Conservation (phyloP, 176 grass and related monocot species). For the Carex littledalei region DNA sequence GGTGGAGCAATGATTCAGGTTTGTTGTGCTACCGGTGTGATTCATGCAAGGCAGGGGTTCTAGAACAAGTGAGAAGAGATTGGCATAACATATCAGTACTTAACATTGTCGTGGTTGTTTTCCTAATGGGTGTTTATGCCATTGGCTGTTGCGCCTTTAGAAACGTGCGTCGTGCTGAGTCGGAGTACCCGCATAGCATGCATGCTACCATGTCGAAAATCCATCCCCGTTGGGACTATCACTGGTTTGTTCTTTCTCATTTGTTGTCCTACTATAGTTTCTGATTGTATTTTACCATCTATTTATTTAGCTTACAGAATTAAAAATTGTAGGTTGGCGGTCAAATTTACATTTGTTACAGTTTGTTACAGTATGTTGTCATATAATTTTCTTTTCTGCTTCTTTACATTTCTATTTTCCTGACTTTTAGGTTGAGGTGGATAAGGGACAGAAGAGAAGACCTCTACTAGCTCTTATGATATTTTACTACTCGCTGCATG, state of each 20-base stretch:
- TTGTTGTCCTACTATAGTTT: background rate
- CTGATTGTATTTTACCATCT: background rate
- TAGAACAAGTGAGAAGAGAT: conserved; percentile 22
- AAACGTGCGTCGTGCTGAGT: conserved; percentile 53
- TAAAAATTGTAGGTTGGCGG: too few relatives aligned
- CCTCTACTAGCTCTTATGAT: conserved; percentile 24
- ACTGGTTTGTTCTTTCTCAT: conserved; percentile 47
- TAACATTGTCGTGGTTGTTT: conserved; percentile 53
- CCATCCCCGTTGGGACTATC: conserved; percentile 79
- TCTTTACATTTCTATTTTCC: background rate
- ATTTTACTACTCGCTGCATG: background rate
- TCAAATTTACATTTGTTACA: background rate
- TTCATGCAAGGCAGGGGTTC: conserved; percentile 33
- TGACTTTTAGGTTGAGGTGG: conserved; percentile 35
- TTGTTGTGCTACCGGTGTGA: conserved; percentile 27
- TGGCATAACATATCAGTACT: conserved; percentile 76
- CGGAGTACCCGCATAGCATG: conserved; percentile 51
- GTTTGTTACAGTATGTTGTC: background rate
- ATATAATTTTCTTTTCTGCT: background rate
- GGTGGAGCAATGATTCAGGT: conserved; percentile 20
- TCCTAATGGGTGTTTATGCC: conserved; percentile 60
- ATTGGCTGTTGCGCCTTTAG: conserved; percentile 82
- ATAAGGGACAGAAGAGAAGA: conserved; percentile 31
- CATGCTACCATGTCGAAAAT: conserved; percentile 82
- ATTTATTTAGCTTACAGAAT: background rate